A percentile compares a stretch with the other conserved stretches of the same genome.
phyloP scores from a whole-genome alignment of 495 filamentous ascomycete genomes.

The Podospora pseudoanserina region DNA sequence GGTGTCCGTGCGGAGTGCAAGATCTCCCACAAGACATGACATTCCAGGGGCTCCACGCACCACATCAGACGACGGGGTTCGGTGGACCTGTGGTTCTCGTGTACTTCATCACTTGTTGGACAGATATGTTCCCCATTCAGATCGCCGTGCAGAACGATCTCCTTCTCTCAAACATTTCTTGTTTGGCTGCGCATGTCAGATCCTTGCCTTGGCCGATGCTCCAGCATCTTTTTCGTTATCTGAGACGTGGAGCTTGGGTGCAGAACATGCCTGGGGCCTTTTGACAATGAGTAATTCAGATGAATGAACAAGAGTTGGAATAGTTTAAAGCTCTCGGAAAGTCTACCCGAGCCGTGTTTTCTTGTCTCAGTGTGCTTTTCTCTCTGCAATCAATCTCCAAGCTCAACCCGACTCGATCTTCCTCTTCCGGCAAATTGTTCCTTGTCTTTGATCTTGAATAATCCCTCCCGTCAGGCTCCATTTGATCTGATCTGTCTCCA shows the following conservation, averaged over 20 bases:
- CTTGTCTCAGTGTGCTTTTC: not conserved
- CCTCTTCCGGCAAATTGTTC: not conserved
- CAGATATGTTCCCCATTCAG: not conserved
- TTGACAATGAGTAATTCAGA: not conserved
- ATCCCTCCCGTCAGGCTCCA: not conserved
- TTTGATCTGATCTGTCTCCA: not conserved
- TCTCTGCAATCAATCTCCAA: not conserved
- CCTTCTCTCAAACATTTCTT: not conserved
- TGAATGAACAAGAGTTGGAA: not conserved
- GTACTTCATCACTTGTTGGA: not conserved
- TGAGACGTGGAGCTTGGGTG: slow-evolving; percentile 1
- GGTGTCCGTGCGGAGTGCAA: not conserved
- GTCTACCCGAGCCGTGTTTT: slow-evolving; percentile 1
- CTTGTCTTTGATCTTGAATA: not conserved
- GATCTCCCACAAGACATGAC: slow-evolving; percentile 3
- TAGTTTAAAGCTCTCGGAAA: not conserved
- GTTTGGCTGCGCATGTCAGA: not conserved
- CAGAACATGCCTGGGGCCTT: not conserved
- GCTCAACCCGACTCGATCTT: not conserved
- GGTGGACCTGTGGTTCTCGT: too few species aligned
- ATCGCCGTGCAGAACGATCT: slow-evolving; percentile 1
- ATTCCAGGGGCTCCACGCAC: slow-evolving; percentile 9
- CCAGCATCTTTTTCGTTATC: not conserved
- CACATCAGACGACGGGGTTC: slow-evolving; percentile 3
- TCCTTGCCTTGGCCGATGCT: not conserved